A percentile compares a stretch with the other conserved stretches of the same genome.
These are phyloP conservation scores for Diutina mesorugosa DNA, from an alignment of 1,139 yeast species.

Conservation along the genomic window DNA sequence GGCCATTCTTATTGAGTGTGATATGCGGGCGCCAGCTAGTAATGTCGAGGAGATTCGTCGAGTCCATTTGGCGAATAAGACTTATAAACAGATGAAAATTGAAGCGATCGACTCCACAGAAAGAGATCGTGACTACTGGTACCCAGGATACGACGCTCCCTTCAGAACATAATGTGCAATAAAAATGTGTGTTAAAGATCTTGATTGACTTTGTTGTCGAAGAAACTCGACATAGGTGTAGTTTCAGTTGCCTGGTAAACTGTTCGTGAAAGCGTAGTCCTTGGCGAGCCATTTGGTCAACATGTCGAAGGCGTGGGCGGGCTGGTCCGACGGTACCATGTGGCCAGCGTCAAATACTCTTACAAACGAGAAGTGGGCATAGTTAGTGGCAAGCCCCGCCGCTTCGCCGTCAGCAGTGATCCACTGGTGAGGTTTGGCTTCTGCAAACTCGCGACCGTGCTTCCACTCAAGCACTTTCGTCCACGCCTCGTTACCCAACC, in stretches of 20 bases:
- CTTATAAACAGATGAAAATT: background rate
- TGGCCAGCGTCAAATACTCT: slow-evolving; percentile 60
- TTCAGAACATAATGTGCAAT: too few species aligned
- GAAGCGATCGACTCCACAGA: too few species aligned
- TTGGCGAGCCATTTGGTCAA: slow-evolving; percentile 66
- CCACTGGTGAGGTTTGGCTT: slow-evolving; percentile 5
- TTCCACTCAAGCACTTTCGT: slow-evolving; percentile 57
- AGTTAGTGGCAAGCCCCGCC: slow-evolving; percentile 50
- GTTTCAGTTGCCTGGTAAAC: background rate
- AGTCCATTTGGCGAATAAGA: background rate
- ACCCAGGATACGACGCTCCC: too few species aligned
- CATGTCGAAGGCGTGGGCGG: slow-evolving; percentile 61
- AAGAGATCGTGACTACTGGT: too few species aligned
- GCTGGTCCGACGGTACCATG: slow-evolving; percentile 77
- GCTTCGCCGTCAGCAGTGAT: background rate
- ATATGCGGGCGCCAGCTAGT: background rate
- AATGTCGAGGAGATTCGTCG: background rate
- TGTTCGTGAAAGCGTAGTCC: slow-evolving; percentile 16
- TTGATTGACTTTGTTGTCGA: too few species aligned
- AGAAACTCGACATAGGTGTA: too few species aligned
- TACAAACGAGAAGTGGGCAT: slow-evolving; percentile 42
- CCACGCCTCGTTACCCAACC: slow-evolving; percentile 84
- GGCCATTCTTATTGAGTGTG: too few species aligned
- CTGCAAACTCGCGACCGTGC: slow-evolving; percentile 37
- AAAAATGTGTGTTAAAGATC: too few species aligned